phyloP scores from a whole-genome alignment of 2,329 filamentous ascomycete species.

The Berkeleyomyces basicola region DNA sequence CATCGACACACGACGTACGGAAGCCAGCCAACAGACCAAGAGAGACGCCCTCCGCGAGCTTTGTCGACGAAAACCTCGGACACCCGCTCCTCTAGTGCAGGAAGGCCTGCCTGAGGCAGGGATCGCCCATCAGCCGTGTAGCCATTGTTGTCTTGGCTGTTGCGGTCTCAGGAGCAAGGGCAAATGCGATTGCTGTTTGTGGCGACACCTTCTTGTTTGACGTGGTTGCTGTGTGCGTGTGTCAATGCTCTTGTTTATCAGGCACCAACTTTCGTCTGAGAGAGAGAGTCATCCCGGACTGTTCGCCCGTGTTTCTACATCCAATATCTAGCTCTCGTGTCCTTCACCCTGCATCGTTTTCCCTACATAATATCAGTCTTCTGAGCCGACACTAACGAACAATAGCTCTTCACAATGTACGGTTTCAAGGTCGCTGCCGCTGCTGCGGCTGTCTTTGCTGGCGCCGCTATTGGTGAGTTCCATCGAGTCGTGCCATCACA shows the following conservation, averaged over 20 bases:
- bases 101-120: not conserved
- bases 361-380: not conserved
- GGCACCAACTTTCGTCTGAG: not conserved
- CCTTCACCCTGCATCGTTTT: not conserved
- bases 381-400: not conserved
- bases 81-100: not conserved
- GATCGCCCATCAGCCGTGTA: not conserved
- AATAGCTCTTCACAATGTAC: constrained; percentile 27
- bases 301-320: not conserved
- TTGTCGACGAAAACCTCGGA: not conserved
- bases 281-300: not conserved
- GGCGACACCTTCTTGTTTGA: not conserved
- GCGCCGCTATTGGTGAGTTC: constrained; percentile 28
- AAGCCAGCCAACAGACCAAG: not conserved
- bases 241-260: not conserved
- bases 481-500: not conserved
- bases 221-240: not conserved
- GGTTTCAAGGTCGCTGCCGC: constrained; percentile 29
- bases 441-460: constrained; percentile 26
- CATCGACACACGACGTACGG: too few species aligned
- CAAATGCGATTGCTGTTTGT: not conserved
- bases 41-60: not conserved
- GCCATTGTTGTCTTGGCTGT: not conserved
- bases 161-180: not conserved
- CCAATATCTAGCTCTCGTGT: not conserved